Evolutionary conservation across 495 filamentous ascomycete genomes (phyloP).

Genomic region (Friedmanniomyces simplex): DNA sequence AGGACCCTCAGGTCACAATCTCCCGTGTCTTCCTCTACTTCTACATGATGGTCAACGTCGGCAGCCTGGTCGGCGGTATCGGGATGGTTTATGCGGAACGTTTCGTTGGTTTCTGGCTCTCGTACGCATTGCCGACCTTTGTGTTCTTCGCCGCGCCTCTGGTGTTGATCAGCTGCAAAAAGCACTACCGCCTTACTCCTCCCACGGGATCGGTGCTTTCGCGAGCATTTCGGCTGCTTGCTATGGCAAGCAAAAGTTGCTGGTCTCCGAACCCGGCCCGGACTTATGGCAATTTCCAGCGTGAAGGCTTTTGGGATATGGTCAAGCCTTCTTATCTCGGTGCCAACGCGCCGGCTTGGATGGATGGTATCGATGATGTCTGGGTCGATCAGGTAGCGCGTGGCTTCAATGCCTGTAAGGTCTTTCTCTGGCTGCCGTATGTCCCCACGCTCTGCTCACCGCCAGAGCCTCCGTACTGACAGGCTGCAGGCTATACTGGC

Average conservation of each 20-base stretch:
- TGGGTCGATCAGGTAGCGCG: constrained; percentile 49
- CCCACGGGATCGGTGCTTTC: constrained; percentile 53
- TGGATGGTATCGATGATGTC: constrained; percentile 46
- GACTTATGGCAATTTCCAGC: constrained; percentile 12
- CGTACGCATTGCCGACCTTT: constrained; percentile 59
- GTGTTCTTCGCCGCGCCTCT: constrained; percentile 47
- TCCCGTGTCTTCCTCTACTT: constrained; percentile 60
- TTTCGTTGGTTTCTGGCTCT: constrained; percentile 61
- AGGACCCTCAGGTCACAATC: constrained; percentile 64
- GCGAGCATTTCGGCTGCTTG: neutral
- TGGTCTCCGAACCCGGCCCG: constrained; percentile 5
- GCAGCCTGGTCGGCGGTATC: constrained; percentile 51
- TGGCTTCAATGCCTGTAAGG: constrained; percentile 48
- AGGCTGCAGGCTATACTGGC: constrained; percentile 20
- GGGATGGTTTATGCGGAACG: constrained; percentile 57
- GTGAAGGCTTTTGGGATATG: constrained; percentile 47
- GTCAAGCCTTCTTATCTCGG: constrained; percentile 45
- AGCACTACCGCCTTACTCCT: constrained; percentile 48
- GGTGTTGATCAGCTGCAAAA: constrained; percentile 44
- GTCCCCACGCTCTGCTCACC: too few species aligned
- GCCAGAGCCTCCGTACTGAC: constrained; percentile 31
- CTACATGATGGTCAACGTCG: constrained; percentile 71
- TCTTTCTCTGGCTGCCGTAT: constrained; percentile 38
- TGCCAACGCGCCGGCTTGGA: constrained; percentile 29
- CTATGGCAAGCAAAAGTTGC: neutral